Evolutionary conservation across 2,329 filamentous ascomycete species (phyloP).

Genomic region (Ceratocystis ficicola): DNA sequence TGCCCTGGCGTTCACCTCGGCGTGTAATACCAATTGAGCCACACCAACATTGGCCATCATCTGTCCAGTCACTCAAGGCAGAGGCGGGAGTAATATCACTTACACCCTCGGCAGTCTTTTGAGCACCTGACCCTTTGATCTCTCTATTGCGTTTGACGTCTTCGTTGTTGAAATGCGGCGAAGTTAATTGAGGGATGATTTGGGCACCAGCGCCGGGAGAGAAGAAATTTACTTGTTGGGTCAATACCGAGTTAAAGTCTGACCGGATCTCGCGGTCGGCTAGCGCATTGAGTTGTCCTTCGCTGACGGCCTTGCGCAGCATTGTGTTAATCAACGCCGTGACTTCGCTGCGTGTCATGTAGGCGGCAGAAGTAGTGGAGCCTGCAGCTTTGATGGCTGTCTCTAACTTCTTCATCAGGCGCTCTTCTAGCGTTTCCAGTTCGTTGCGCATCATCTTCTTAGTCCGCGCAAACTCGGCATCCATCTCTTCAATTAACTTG

Average conservation of each 20-base stretch:
- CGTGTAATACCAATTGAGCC: conserved; percentile 37
- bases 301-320: conserved; percentile 35
- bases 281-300: conserved; percentile 37
- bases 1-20: conserved; percentile 37
- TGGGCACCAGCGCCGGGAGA: conserved; percentile 51
- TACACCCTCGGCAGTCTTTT: neutral
- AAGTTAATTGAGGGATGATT: conserved; percentile 49
- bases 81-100: conserved; percentile 32
- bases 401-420: conserved; percentile 29
- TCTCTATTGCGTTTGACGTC: conserved; percentile 19
- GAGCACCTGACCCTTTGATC: conserved; percentile 18
- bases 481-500: conserved; percentile 38
- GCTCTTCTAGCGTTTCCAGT: conserved; percentile 30
- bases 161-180: conserved; percentile 37
- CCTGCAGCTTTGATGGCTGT: conserved; percentile 19
- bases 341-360: conserved; percentile 34
- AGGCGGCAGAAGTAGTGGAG: conserved; percentile 23
- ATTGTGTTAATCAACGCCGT: conserved; percentile 32
- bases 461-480: conserved; percentile 32
- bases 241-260: conserved; percentile 35
- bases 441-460: conserved; percentile 33
- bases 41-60: conserved; percentile 84
- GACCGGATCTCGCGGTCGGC: conserved; percentile 37
- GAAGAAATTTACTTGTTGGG: conserved; percentile 61
- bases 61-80: conserved; percentile 58